A percentile compares a stretch with the other conserved stretches of the same genome.
These are phyloP conservation scores for Monascus purpureus DNA, from an alignment of 495 filamentous ascomycete genomes.

Conservation along the genomic window DNA sequence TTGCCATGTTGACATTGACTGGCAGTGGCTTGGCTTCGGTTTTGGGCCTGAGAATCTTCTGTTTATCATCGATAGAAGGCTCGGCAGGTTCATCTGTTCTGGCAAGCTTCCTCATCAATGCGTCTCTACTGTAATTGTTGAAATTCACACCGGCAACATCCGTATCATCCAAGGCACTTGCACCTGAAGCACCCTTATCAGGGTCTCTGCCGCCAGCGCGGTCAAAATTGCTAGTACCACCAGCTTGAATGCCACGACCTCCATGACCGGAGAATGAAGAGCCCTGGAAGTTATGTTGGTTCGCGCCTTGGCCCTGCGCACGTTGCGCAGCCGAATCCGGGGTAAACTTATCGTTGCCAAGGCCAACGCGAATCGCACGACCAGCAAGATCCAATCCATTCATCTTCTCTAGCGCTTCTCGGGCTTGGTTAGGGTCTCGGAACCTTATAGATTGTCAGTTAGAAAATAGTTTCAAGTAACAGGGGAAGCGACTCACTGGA, in stretches of 20 bases:
- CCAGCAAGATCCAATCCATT: constrained; percentile 98
- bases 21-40: constrained; percentile 69
- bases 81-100: constrained; percentile 76
- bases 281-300: constrained; percentile 72
- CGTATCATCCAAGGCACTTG: constrained; percentile 93
- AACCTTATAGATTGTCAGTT: constrained; percentile 45
- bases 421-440: constrained; percentile 77
- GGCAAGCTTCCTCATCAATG: constrained; percentile 94
- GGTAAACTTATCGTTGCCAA: constrained; percentile 99
- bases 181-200: constrained; percentile 68
- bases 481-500: constrained; percentile 61
- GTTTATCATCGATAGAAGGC: constrained; percentile 46
- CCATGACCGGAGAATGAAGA: constrained; percentile 88
- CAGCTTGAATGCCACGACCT: constrained; percentile 75
- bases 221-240: constrained; percentile 71
- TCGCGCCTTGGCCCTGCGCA: constrained; percentile 61
- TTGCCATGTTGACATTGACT: constrained; percentile 81
- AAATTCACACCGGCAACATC: constrained; percentile 98
- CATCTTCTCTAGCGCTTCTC: constrained; percentile 95
- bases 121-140: constrained; percentile 96
- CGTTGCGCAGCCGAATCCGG: constrained; percentile 91
- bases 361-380: constrained; percentile 93
- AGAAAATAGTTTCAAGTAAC: constrained; percentile 1
- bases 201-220: constrained; percentile 82
- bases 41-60: constrained; percentile 63